Evolutionary conservation across 1,284 basidiomycete genomes (phyloP).

Genomic region (Ganoderma boninense): DNA sequence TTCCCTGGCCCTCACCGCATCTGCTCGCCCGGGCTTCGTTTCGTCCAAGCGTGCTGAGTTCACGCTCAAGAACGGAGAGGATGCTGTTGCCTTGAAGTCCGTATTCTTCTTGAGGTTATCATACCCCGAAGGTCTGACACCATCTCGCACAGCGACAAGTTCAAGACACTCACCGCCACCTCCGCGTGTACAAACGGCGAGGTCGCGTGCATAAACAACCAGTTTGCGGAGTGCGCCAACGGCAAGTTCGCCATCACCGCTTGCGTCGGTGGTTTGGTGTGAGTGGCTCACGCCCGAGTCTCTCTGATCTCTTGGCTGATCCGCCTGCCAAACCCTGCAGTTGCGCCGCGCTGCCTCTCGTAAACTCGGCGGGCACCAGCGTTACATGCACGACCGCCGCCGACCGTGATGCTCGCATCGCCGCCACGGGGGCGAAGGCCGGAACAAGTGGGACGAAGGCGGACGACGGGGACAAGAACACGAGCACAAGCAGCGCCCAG

Average conservation of each 20-base stretch:
- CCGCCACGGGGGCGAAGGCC: constrained; percentile 55
- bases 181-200: constrained; percentile 54
- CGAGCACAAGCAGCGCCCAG: not conserved
- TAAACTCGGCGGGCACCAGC: constrained; percentile 62
- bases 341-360: constrained; percentile 68
- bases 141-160: constrained; percentile 50
- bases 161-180: constrained; percentile 48
- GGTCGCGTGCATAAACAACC: constrained; percentile 42
- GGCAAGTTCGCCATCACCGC: constrained; percentile 51
- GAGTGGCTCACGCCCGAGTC: constrained; percentile 9
- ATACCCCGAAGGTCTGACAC: not conserved
- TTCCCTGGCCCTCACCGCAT: constrained; percentile 46
- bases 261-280: constrained; percentile 48
- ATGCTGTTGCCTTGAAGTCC: constrained; percentile 62
- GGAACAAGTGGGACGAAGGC: not conserved
- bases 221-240: constrained; percentile 53
- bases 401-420: constrained; percentile 60
- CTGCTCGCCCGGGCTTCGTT: constrained; percentile 46
- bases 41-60: constrained; percentile 46
- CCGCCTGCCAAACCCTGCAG: constrained; percentile 5
- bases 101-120: constrained; percentile 24
- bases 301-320: constrained; percentile 7
- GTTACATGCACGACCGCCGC: constrained; percentile 61
- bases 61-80: constrained; percentile 58
- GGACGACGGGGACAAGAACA: constrained; percentile 1